Conservation (phyloP, 2,329 filamentous ascomycete genomes). For the Tothia fuscella region DNA sequence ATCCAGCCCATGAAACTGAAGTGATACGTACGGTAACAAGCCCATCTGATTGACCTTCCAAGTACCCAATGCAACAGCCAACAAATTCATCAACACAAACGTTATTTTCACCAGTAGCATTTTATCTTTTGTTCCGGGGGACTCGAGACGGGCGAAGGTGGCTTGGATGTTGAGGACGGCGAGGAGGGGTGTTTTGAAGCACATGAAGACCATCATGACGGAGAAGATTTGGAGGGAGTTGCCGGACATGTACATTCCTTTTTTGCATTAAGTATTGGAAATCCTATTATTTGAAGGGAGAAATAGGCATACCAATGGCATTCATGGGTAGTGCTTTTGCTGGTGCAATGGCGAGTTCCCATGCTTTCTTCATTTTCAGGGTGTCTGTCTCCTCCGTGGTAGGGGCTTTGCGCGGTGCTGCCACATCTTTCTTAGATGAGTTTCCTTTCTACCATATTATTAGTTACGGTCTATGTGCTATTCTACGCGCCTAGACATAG, state of each 20-base stretch:
- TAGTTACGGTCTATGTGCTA: conserved; percentile 1
- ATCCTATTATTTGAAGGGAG: not conserved
- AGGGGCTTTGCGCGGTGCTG: conserved; percentile 50
- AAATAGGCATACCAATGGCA: conserved; percentile 54
- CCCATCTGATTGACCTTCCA: conserved; percentile 99
- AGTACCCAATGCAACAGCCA: conserved; percentile 72
- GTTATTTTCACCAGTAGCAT: conserved; percentile 75
- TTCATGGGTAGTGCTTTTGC: conserved; percentile 97
- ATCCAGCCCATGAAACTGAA: not conserved
- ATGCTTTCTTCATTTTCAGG: conserved; percentile 95
- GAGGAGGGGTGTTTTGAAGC: conserved; percentile 91
- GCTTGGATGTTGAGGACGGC: conserved; percentile 72
- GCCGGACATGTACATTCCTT: conserved; percentile 95
- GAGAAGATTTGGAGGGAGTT: conserved; percentile 98
- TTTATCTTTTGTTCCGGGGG: conserved; percentile 59
- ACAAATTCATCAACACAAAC: conserved; percentile 76
- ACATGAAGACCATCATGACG: conserved; percentile 99
- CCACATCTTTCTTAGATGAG: conserved; percentile 11
- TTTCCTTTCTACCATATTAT: conserved; percentile 1
- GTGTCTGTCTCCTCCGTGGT: conserved; percentile 82
- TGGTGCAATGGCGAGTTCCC: conserved; percentile 89
- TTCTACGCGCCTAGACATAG: not conserved
- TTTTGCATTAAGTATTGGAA: not conserved
- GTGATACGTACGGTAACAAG: conserved; percentile 63
- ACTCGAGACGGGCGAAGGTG: conserved; percentile 86